Base-by-base conservation (phyloP, 176 grass and related monocot genomes). In the Cymbopogon citratus region DNA sequence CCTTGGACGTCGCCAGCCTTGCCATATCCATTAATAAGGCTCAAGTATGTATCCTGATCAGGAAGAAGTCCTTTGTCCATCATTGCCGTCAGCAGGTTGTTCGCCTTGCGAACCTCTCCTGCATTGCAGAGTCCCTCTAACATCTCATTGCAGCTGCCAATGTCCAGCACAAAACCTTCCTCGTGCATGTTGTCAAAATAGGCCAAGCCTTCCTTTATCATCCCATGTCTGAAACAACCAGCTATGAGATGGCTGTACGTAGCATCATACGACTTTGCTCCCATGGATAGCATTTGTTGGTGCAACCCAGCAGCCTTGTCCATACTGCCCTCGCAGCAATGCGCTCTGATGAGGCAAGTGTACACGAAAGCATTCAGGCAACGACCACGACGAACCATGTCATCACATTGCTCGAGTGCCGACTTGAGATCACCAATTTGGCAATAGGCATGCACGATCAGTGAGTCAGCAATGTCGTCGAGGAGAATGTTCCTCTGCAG, bases 401-500 rank as follows among this genome's bases (percentile, higher is more conserved):
- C 82, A 11, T 89, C 86, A 0, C 54, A 67, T 5, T 85, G 77
- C 46, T 84, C 79, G 0, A 74, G 77, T 21, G 95, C 86, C 0
- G 71, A 83, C 60, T 81, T 81, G 19, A 91, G 66, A 65, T 94
- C 86, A 68, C 75, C 84, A 18, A 31, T 62, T 16, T 41, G 66
- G 73, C 90, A 93, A 69, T 91, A 45, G 14, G 86, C 75, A 86
- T 89, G 66, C 75, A 93, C 73, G 16, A 88, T 75, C 31, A 94
- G 75, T 12, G 95, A 94, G 70, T 94, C 70, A 1, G 76, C 87
- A 24, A 91, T 82, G 34, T 82, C 70, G 12, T 98, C 90, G 13
- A 92, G 87, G 36, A 98, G 79, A 77, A 94, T 87, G 73, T 91
- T 90, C 83, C 81, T 94, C 83, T 98, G 95, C 73, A 91, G 62